Percentiles rank a stretch among this genome's conserved stretches.
phyloP scores from a whole-genome alignment of 805 yeast genomes.

The Yarrowia osloensis region DNA sequence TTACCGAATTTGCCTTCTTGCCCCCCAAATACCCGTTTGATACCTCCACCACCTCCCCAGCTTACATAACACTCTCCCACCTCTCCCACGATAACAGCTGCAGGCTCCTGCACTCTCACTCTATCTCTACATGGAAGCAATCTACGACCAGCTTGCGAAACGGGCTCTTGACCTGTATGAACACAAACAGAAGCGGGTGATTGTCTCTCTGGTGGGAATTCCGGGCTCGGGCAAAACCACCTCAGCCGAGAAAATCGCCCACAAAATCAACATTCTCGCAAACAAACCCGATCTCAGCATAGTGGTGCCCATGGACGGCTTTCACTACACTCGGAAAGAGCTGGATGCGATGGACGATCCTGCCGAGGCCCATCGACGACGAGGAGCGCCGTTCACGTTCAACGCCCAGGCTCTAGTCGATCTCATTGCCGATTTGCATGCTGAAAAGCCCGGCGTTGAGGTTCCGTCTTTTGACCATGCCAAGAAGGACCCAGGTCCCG shows the following conservation, averaged over 20 bases:
- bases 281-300: conserved; percentile 8
- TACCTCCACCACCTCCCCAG: too few species aligned
- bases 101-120: neutral
- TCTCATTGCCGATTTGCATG: conserved; percentile 42
- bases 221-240: conserved; percentile 91
- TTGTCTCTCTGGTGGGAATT: conserved; percentile 67
- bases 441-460: conserved; percentile 31
- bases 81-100: too few species aligned
- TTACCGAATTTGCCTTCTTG: too few species aligned
- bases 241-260: conserved; percentile 52
- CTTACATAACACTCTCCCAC: too few species aligned
- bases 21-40: too few species aligned
- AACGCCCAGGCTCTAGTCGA: conserved; percentile 55
- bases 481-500: conserved; percentile 64
- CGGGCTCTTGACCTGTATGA: conserved; percentile 9
- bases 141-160: conserved; percentile 5
- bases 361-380: conserved; percentile 55
- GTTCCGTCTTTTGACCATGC: conserved; percentile 77
- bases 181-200: conserved; percentile 43
- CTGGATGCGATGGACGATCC: conserved; percentile 57
- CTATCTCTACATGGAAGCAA: conserved; percentile 4
- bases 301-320: conserved; percentile 75
- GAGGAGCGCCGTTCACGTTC: conserved; percentile 89
- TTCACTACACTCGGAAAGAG: conserved; percentile 58
- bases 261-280: conserved; percentile 44